Percentiles rank a stretch among this genome's conserved stretches.
These are phyloP conservation scores for Avena insularis DNA, from an alignment of 176 grass and related monocot species.

Conservation along the genomic window DNA sequence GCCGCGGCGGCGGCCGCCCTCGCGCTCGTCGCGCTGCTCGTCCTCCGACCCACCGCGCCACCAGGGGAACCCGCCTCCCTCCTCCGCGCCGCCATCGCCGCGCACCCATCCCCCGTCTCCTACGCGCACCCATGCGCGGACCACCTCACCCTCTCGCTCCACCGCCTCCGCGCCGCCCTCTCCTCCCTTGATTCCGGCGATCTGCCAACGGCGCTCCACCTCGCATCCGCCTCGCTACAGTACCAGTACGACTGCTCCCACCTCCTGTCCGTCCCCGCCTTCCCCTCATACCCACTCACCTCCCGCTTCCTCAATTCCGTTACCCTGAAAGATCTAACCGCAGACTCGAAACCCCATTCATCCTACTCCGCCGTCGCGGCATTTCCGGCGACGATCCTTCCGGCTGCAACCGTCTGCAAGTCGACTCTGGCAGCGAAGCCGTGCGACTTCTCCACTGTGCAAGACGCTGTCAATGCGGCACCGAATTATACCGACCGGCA, in stretches of 20 bases:
- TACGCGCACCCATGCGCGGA: constrained; percentile 46
- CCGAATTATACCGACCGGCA: constrained; percentile 43
- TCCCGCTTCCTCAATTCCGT: constrained; percentile 56
- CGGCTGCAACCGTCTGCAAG: constrained; percentile 66
- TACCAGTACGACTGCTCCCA: constrained; percentile 78
- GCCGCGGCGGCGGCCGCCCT: constrained; percentile 45
- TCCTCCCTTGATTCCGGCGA: constrained; percentile 50
- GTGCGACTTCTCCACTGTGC: constrained; percentile 57
- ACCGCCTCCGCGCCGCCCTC: constrained; percentile 46
- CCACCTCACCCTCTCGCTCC: constrained; percentile 53
- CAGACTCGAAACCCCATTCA: constrained; percentile 3
- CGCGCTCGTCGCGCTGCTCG: constrained; percentile 47
- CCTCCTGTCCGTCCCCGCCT: constrained; percentile 50
- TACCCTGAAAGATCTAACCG: constrained; percentile 14
- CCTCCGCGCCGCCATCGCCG: constrained; percentile 48
- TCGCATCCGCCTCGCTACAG: constrained; percentile 64
- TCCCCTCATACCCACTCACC: constrained; percentile 39
- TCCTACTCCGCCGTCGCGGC: background rate
- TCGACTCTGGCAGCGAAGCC: background rate
- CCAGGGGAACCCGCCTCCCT: constrained; percentile 32
- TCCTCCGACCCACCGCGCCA: constrained; percentile 29
- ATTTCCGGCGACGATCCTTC: constrained; percentile 41
- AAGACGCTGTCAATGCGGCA: constrained; percentile 57
- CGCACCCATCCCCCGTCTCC: constrained; percentile 43
- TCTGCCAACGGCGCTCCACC: constrained; percentile 56